phyloP scores from a whole-genome alignment of 2,329 filamentous ascomycete species.

The Diplodia sapinea region DNA sequence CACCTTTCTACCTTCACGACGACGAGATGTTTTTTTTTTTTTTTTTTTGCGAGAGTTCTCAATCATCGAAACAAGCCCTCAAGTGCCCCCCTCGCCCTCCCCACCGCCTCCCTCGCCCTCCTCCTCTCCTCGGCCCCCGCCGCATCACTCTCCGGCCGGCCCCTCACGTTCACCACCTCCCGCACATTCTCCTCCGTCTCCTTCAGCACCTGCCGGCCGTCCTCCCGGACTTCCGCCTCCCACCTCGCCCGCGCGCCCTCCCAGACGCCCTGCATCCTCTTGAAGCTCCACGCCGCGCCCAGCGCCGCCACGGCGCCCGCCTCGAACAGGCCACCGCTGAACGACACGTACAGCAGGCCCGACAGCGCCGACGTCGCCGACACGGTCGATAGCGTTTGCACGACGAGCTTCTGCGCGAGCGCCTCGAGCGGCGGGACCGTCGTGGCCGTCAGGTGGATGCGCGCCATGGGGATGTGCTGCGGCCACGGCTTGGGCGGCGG shows the following conservation, averaged over 20 bases:
- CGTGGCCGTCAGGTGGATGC: slow-evolving; percentile 55
- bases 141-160: slow-evolving; percentile 43
- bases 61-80: slow-evolving; percentile 38
- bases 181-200: slow-evolving; percentile 59
- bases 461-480: slow-evolving; percentile 72
- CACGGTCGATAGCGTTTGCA: slow-evolving; percentile 77
- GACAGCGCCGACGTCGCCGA: slow-evolving; percentile 61
- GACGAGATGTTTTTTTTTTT: background rate
- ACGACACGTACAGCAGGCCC: slow-evolving; percentile 61
- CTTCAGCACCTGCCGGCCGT: slow-evolving; percentile 62
- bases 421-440: slow-evolving; percentile 53
- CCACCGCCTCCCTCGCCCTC: slow-evolving; percentile 53
- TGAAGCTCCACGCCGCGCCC: slow-evolving; percentile 62
- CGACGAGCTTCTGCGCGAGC: slow-evolving; percentile 59
- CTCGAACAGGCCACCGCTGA: slow-evolving; percentile 58
- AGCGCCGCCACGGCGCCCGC: slow-evolving; percentile 64
- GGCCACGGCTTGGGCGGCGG: slow-evolving; percentile 65
- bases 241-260: slow-evolving; percentile 59
- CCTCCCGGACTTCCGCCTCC: slow-evolving; percentile 61
- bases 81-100: slow-evolving; percentile 55
- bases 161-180: slow-evolving; percentile 49
- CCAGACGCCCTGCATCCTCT: slow-evolving; percentile 65
- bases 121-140: slow-evolving; percentile 13
- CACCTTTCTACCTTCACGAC: no score
- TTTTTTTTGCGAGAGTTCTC: no score